phyloP scores from a whole-genome alignment of 2,329 filamentous ascomycete species.

The Xylariaceae sp. region DNA sequence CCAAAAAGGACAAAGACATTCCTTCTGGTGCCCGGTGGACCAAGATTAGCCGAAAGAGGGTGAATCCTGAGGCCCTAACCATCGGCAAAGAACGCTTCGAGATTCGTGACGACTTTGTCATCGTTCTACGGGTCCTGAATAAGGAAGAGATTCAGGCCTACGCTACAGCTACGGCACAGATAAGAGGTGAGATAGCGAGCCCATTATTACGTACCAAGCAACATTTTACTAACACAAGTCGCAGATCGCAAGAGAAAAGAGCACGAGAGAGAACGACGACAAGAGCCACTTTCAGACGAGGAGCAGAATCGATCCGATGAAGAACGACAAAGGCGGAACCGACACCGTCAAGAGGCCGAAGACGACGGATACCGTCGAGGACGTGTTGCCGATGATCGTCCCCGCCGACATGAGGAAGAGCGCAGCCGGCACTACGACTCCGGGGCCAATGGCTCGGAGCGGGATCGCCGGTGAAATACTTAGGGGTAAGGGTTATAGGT shows the following conservation, averaged over 20 bases:
- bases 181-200: slow-evolving; percentile 60
- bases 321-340: slow-evolving; percentile 26
- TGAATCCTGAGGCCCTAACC: slow-evolving; percentile 84
- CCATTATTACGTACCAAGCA: background rate
- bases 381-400: slow-evolving; percentile 23
- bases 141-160: slow-evolving; percentile 89
- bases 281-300: slow-evolving; percentile 21
- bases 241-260: slow-evolving; percentile 41
- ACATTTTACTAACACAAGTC: slow-evolving; percentile 21
- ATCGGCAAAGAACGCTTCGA: slow-evolving; percentile 88
- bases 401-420: slow-evolving; percentile 26
- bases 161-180: slow-evolving; percentile 73
- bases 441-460: background rate
- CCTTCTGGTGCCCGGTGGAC: slow-evolving; percentile 84
- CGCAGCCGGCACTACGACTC: slow-evolving; percentile 25
- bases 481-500: background rate
- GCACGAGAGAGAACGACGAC: slow-evolving; percentile 30
- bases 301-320: slow-evolving; percentile 30
- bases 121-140: slow-evolving; percentile 81
- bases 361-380: slow-evolving; percentile 29
- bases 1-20: slow-evolving; percentile 58
- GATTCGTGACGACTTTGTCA: slow-evolving; percentile 88
- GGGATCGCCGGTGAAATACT: slow-evolving; percentile 5
- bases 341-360: slow-evolving; percentile 27
- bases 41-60: slow-evolving; percentile 81